Evolutionary conservation across 2,329 filamentous ascomycete species (phyloP), one percentile per base, ranked within the genome.

Genomic region (Trichoderma arundinaceum): DNA sequence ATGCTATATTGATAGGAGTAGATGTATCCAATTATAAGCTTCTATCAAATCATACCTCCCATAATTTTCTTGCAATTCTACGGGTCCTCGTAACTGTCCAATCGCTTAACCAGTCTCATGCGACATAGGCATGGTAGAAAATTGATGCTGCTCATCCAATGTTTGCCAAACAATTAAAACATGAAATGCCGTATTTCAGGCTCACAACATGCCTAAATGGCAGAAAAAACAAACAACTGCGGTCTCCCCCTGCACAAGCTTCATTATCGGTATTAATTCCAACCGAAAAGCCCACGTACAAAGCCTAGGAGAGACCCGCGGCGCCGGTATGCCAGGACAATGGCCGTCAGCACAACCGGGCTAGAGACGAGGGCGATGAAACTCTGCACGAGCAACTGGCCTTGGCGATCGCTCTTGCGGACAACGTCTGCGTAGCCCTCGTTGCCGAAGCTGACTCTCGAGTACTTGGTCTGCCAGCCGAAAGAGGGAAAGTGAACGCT

Each of bases 391-490:
- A 93, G 78, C 5, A 90, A 76, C 68, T 79, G 80, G 2, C 90
- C 88, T 76, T 97, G 93, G 63, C 85, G 78, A 64, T 90, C 85
- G 65, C 90, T 92, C 69, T 85, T 86, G 44, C 80, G 81, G 39
- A 92, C 84, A 3, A 98, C 91, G 67, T 96, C 90, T 0, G 91
- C 92, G 77, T 99, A 99, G 19, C 91, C 82, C 79, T 96, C 90
- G 73, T 97, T 97, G 66, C 92, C 92, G 76, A 99, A 99, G 71
- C 93, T 97, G 8, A 99, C 90, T 19, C 94, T 86, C 0, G 91
- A 88, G 75, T 99, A 99, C 79, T 97, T 92, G 1, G 95, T 99
- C 74, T 90, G 88, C 89, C 94, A 97, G 0, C 94, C 95, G 12
- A 94, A 78, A 32, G 84, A 80, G 0, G 95, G 95, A 2, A 96